Evolutionary conservation across 371 early-diverging fungal species (phyloP).

Genomic region (Syncephalastrum monosporum): DNA sequence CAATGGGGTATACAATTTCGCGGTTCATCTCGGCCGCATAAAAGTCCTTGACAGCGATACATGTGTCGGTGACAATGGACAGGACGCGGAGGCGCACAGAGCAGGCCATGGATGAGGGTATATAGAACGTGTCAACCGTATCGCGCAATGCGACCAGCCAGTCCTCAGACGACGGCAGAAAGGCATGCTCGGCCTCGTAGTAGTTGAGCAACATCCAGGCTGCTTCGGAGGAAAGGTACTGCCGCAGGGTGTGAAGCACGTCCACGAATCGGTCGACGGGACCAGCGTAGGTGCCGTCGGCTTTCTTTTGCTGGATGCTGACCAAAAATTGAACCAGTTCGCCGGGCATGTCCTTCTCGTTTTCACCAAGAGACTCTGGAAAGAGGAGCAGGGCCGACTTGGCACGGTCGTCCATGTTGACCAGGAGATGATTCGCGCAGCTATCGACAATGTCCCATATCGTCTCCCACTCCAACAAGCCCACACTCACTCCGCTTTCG

Average conservation of each 20-base stretch:
- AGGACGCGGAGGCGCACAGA: conserved; percentile 52
- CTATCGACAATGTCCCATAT: conserved; percentile 46
- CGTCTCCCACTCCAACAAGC: conserved; percentile 46
- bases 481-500: conserved; percentile 13
- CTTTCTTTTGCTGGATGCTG: conserved; percentile 21
- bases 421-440: conserved; percentile 20
- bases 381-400: too few species aligned
- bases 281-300: conserved; percentile 31
- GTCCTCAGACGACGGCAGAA: conserved; percentile 63
- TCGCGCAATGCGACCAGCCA: conserved; percentile 61
- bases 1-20: conserved; percentile 57
- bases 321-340: conserved; percentile 32
- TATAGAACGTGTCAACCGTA: conserved; percentile 56
- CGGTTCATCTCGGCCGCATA: conserved; percentile 50
- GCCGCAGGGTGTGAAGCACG: conserved; percentile 58
- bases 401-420: conserved; percentile 21
- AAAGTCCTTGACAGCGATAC: conserved; percentile 58
- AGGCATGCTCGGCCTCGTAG: conserved; percentile 58
- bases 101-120: conserved; percentile 32
- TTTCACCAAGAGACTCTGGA: background rate
- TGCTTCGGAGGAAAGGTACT: conserved; percentile 55
- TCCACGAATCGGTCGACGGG: conserved; percentile 51
- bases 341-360: conserved; percentile 6
- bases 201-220: conserved; percentile 57
- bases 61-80: conserved; percentile 55